Evolutionary conservation across 768 basidiomycete species (phyloP), one percentile per base, ranked within the genome.

Genomic region (Rhizopogon sp.): DNA sequence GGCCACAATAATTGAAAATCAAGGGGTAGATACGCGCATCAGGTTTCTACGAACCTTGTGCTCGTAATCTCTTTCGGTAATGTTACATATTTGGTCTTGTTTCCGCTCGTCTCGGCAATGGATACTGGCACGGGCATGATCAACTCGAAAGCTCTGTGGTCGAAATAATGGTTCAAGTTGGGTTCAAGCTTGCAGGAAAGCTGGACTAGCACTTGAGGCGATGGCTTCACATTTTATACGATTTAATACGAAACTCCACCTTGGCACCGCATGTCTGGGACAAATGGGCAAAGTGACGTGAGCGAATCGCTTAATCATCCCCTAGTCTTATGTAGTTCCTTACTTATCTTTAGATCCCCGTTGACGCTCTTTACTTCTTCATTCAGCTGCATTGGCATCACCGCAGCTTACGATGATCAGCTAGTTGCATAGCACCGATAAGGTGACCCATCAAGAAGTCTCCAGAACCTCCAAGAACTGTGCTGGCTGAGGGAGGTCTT

Each of bases 51-150:
- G 31, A 37, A 64, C 63, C 39, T 43, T 56, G 60, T 45, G 52
- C 31, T 39, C 54, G 10, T 55, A 35, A 53, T 54, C 52, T 56
- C 62, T 53, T 62, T 55, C 56, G 67, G 58, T 50, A 60, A 54
- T 54, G 50, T 5, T 29, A 39, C 20, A 29, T 69, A 63, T 67
- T 69, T 67, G 68, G 67, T 42, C 29, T 60, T 67, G 59, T 67
- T 67, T 63, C 59, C 53, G 58, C 14, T n/a, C 28, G 33, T 17
- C 42, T 40, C 45, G 39, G 51, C 28, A 25, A 54, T 28, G 13
- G 63, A 59, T 10, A 66, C 59, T 0, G 63, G 59, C 0, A 65
- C 65, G 0, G 65, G 65, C 66, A 67, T 65, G 17, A 40, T 39
- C n/a, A 20, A 39, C 28, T 44, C 25, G 25, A 25, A 25, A 25